phyloP scores from a whole-genome alignment of 345 rosid species.

The Punica granatum region DNA sequence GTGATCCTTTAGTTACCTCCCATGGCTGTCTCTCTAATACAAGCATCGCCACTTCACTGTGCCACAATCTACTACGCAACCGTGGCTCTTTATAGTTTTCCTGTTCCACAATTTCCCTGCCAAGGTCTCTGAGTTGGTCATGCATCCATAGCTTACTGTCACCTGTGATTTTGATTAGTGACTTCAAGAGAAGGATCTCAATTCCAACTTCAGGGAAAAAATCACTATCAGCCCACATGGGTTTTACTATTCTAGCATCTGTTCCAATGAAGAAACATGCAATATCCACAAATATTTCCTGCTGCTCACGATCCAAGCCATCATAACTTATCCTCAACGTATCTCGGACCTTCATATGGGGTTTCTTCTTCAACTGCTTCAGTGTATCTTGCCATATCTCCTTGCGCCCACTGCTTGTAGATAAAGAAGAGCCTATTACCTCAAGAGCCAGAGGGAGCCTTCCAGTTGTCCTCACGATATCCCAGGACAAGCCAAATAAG shows the following conservation, averaged over 20 bases:
- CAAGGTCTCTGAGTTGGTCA: too few species aligned
- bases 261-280: neutral
- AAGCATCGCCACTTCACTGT: too few species aligned
- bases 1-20: too few species aligned
- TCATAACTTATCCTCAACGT: constrained; percentile 1
- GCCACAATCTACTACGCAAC: too few species aligned
- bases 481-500: neutral
- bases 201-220: neutral
- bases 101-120: too few species aligned
- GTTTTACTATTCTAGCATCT: neutral
- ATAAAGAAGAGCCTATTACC: constrained; percentile 9
- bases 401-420: neutral
- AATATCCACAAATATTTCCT: constrained; percentile 15
- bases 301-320: neutral
- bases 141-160: neutral
- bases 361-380: neutral
- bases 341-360: neutral
- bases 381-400: neutral
- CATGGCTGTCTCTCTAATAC: too few species aligned
- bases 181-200: neutral
- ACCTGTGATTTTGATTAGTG: neutral
- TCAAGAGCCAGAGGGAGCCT: constrained; percentile 15
- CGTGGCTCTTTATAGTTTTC: too few species aligned
- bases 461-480: neutral
- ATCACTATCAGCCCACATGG: neutral